Evolutionary conservation across 768 basidiomycete species (phyloP).

Genomic region (Krasilnikovozyma curviuscula): DNA sequence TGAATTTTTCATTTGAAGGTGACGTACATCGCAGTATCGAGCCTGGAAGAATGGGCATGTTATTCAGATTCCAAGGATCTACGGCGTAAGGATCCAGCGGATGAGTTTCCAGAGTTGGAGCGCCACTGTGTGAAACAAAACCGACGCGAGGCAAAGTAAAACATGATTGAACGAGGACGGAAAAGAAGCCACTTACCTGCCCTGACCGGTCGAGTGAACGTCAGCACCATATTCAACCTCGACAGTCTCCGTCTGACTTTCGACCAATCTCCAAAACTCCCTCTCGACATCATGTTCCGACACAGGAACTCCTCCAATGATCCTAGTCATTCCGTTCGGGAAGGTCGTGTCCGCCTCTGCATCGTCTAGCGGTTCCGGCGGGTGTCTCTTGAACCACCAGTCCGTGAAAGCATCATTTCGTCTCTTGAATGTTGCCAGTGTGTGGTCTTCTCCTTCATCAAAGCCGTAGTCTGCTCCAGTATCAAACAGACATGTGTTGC

Average conservation of each 20-base stretch:
- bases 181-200: conserved; percentile 43
- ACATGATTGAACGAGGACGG: not conserved
- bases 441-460: conserved; percentile 93
- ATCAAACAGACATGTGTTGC: conserved; percentile 70
- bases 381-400: conserved; percentile 52
- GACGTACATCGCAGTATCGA: conserved; percentile 60
- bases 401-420: conserved; percentile 75
- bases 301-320: conserved; percentile 31
- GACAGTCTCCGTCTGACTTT: conserved; percentile 71
- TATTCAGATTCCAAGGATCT: conserved; percentile 95
- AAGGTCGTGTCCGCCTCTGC: conserved; percentile 19
- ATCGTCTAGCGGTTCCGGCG: conserved; percentile 29
- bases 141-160: conserved; percentile 3
- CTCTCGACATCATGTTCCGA: conserved; percentile 79
- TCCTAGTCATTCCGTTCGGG: conserved; percentile 11
- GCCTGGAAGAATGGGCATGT: conserved; percentile 78
- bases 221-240: conserved; percentile 99
- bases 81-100: conserved; percentile 68
- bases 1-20: not conserved
- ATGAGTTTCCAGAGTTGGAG: conserved; percentile 87
- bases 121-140: conserved; percentile 40
- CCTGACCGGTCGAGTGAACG: conserved; percentile 89
- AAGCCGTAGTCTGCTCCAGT: conserved; percentile 95
- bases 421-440: conserved; percentile 72
- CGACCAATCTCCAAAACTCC: conserved; percentile 93